Evolutionary conservation across 2,329 filamentous ascomycete species (phyloP), one percentile per base, ranked within the genome.

Genomic region (Aspergillus sp.): DNA sequence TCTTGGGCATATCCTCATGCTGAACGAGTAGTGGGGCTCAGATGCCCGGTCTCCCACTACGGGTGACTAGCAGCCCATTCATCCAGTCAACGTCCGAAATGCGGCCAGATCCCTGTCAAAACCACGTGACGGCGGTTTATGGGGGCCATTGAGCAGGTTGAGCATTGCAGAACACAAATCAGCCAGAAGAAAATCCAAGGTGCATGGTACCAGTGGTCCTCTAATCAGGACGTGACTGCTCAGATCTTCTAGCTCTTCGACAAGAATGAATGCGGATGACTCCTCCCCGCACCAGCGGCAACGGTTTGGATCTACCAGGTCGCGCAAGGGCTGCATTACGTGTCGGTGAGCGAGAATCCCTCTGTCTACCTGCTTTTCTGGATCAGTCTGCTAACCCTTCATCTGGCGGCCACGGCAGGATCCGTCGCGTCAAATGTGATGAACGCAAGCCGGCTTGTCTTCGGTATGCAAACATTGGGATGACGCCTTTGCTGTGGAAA

Each of bases 361-460:
- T 30, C 23, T 7, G n/a, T 48, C 17, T 5, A 25, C 13, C 21
- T 8, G n/a, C 15, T 6, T 51, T 51, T 23, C 53, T 17, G 5
- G 39, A 2, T 48, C 63, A 59, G 41, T 57, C 27, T 21, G 10
- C 23, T 49, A 17, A 49, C 44, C 13, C 15, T 8, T 23, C 11
- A 30, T 6, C 8, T 8, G 8, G 61, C 17, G 30, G 17, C 3
- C 3, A 3, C 30, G 4, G 13, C n/a, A 66, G 64, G 60, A 62
- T 62, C 64, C 59, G 54, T 54, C 81, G 84, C 63, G 87, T 89
- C 63, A 89, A 89, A 72, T 89, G 87, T 71, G 87, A 88, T 71
- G 87, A 89, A 73, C 78, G 74, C 63, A 83, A 86, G 57, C 87
- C 87, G 67, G 67, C 68, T 15, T 90, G 87, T 73, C 77, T 81